These are phyloP conservation scores for Plectranthus barbatus DNA, from an alignment of 257 asterid genomes.

Conservation along the genomic window DNA sequence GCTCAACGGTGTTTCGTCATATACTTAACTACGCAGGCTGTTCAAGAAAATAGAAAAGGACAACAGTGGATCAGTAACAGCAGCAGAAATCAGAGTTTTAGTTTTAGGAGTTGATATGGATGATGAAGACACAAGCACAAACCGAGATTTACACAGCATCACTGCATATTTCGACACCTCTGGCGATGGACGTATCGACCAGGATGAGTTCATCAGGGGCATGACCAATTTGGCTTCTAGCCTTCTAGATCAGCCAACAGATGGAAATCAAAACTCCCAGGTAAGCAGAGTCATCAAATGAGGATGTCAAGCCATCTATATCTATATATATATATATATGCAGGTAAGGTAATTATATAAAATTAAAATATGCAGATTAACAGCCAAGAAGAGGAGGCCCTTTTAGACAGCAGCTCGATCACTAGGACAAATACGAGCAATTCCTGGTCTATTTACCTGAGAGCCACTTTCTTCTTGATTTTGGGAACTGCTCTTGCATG, in stretches of 20 bases:
- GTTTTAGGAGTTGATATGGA: conserved; percentile 34
- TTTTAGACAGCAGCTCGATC: conserved; percentile 19
- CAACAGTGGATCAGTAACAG: conserved; percentile 26
- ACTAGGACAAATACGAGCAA: conserved; percentile 9
- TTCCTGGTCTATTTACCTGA: conserved; percentile 24
- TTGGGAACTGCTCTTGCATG: conserved; percentile 21
- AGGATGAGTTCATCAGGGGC: conserved; percentile 38
- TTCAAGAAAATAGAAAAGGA: conserved; percentile 21
- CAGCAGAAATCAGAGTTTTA: conserved; percentile 36
- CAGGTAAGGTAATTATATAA: neutral
- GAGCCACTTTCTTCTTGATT: conserved; percentile 26
- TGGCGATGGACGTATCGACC: conserved; percentile 32
- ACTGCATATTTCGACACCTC: conserved; percentile 33
- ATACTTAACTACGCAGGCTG: conserved; percentile 18
- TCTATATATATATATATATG: neutral
- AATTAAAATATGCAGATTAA: conserved; percentile 19
- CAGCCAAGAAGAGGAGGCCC: conserved; percentile 19
- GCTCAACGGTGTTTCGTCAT: no score
- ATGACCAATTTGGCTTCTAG: conserved; percentile 27
- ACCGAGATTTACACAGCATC: conserved; percentile 28
- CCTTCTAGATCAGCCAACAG: conserved; percentile 14
- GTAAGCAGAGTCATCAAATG: neutral
- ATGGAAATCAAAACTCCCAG: conserved; percentile 14
- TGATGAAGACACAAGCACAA: conserved; percentile 17
- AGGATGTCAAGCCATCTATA: neutral